Evolutionary conservation across 306 rosid genomes (phyloP).

Genomic region (Glycine latifolia): DNA sequence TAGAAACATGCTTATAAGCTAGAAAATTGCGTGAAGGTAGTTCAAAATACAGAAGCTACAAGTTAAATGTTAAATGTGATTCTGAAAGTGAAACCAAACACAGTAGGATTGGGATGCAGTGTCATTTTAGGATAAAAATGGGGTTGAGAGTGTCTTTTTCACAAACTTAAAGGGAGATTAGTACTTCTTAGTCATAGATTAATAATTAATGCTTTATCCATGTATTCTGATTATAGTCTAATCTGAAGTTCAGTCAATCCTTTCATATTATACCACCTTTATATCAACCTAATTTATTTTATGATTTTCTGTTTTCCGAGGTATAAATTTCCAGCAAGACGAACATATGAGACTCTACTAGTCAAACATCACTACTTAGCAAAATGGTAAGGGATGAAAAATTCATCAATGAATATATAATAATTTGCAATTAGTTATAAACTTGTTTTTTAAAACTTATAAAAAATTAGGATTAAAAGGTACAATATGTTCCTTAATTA

Average conservation of each 20-base stretch:
- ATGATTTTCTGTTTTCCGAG: background rate
- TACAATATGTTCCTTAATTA: background rate
- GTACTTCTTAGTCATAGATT: no score
- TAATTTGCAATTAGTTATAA: background rate
- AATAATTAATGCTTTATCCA: background rate
- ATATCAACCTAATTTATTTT: background rate
- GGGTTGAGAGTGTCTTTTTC: background rate
- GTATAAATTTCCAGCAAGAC: background rate
- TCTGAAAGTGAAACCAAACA: no score
- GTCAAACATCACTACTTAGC: background rate
- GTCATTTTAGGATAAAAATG: no score
- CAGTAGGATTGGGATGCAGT: no score
- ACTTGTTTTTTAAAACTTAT: background rate
- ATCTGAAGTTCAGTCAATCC: background rate
- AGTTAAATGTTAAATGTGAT: no score
- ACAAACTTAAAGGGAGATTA: no score
- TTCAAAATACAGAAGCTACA: no score
- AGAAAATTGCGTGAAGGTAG: background rate
- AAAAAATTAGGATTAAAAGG: background rate
- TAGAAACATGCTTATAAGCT: background rate
- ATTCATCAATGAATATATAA: background rate
- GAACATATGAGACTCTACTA: background rate
- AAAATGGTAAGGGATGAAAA: background rate
- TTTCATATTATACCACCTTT: background rate
- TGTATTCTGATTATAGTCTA: background rate